These are phyloP conservation scores for Pythium oligandrum DNA, from an alignment of 352 stramenopile genomes.

Conservation along the genomic window DNA sequence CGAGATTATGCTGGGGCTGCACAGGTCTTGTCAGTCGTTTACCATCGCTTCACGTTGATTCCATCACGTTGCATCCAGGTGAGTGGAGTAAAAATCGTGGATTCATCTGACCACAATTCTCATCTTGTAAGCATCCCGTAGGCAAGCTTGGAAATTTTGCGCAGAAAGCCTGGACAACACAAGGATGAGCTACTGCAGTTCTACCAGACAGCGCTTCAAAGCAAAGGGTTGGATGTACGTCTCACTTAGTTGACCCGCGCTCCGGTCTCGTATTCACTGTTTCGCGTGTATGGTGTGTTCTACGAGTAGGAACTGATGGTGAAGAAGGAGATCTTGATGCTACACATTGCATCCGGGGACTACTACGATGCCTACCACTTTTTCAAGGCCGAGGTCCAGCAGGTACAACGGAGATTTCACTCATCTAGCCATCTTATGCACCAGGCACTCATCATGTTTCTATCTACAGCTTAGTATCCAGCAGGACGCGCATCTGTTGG, in stretches of 20 bases:
- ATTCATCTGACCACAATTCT: background rate
- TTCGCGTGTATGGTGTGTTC: too few relatives aligned
- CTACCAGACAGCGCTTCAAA: constrained; percentile 41
- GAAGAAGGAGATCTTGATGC: constrained; percentile 68
- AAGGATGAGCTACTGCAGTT: constrained; percentile 50
- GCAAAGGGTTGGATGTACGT: constrained; percentile 46
- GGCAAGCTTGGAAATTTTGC: constrained; percentile 75
- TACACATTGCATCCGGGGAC: constrained; percentile 62
- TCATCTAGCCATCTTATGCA: background rate
- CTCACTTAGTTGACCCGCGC: background rate
- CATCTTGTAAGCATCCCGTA: constrained; percentile 11
- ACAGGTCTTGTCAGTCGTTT: constrained; percentile 61
- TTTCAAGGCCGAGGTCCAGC: constrained; percentile 71
- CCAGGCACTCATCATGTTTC: background rate
- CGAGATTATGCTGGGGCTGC: constrained; percentile 66
- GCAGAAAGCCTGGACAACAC: constrained; percentile 39
- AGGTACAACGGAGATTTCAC: constrained; percentile 22
- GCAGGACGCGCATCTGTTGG: constrained; percentile 53
- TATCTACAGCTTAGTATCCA: constrained; percentile 34
- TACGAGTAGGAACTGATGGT: constrained; percentile 22
- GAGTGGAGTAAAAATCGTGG: background rate
- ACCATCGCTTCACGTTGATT: constrained; percentile 56
- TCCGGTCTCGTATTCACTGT: too few relatives aligned
- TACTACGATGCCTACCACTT: constrained; percentile 79
- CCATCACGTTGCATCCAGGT: constrained; percentile 67